A percentile compares a stretch with the other conserved stretches of the same genome.
Evolutionary conservation across 1,284 basidiomycete species (phyloP).

Genomic region (Ceraceosorus guamensis): DNA sequence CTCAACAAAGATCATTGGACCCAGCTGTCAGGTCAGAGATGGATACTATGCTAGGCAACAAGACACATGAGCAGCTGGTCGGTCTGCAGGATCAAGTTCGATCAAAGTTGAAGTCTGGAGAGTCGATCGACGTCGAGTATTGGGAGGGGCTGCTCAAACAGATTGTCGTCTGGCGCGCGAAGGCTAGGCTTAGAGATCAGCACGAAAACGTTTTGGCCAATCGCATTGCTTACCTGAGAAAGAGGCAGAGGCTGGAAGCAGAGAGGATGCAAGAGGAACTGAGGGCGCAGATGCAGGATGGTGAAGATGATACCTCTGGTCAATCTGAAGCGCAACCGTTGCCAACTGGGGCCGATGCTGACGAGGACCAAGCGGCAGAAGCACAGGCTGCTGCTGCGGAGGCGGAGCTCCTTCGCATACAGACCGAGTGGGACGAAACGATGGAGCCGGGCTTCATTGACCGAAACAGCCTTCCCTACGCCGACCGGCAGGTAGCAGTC

Average conservation of each 20-base stretch:
- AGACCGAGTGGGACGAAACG: background rate
- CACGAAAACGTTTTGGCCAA: constrained; percentile 95
- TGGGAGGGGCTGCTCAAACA: constrained; percentile 91
- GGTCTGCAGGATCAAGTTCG: constrained; percentile 79
- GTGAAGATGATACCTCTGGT: background rate
- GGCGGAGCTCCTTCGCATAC: background rate
- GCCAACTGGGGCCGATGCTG: constrained; percentile 21
- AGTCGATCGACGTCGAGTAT: constrained; percentile 93
- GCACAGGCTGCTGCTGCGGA: constrained; percentile 2
- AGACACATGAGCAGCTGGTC: constrained; percentile 61
- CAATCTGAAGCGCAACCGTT: no score
- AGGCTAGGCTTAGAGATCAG: constrained; percentile 80
- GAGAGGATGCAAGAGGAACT: constrained; percentile 68
- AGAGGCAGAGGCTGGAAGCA: constrained; percentile 89
- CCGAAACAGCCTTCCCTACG: background rate
- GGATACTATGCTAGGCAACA: constrained; percentile 35
- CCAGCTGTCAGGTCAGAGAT: constrained; percentile 33
- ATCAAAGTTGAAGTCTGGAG: constrained; percentile 77
- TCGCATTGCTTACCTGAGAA: constrained; percentile 86
- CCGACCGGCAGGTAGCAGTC: constrained; percentile 14
- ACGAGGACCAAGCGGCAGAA: constrained; percentile 55
- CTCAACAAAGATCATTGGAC: constrained; percentile 20
- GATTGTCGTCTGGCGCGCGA: constrained; percentile 96
- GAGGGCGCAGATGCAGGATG: constrained; percentile 11
- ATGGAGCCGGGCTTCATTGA: background rate